Conservation (phyloP, 2,329 filamentous ascomycete species). For the Clarireedia sp. region DNA sequence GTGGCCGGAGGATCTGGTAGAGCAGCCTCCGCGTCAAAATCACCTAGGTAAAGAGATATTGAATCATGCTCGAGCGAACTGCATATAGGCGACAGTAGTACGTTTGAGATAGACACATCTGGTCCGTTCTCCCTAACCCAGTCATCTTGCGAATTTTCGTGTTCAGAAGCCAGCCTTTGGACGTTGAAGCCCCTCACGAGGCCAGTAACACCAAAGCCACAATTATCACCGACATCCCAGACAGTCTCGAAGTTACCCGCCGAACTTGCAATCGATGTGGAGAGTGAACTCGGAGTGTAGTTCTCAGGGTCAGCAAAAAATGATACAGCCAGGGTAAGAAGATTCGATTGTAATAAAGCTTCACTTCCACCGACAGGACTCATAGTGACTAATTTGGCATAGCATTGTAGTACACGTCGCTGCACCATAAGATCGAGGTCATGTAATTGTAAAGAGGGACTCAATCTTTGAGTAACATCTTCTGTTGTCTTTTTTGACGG, state of each 20-base stretch:
- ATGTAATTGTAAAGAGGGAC: conserved; percentile 77
- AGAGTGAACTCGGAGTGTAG: conserved; percentile 76
- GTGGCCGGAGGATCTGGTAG: conserved; percentile 77
- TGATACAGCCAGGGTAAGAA: conserved; percentile 81
- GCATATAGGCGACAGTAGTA: conserved; percentile 65
- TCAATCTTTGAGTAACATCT: conserved; percentile 75
- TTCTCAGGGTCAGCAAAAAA: conserved; percentile 91
- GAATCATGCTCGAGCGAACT: conserved; percentile 86
- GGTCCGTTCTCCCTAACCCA: conserved; percentile 48
- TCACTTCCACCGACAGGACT: conserved; percentile 81
- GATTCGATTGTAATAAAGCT: conserved; percentile 79
- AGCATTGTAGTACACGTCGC: conserved; percentile 87
- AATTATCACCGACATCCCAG: conserved; percentile 93
- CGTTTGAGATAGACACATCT: conserved; percentile 55
- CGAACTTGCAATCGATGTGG: conserved; percentile 83
- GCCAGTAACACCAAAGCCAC: conserved; percentile 86
- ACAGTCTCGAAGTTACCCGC: conserved; percentile 86
- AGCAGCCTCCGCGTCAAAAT: conserved; percentile 34
- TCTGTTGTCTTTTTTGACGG: conserved; percentile 79
- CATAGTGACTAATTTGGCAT: conserved; percentile 81
- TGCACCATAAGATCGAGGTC: conserved; percentile 93
- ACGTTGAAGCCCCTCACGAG: conserved; percentile 71
- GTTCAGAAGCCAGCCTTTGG: conserved; percentile 61
- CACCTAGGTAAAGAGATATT: conserved; percentile 62
- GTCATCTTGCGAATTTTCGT: conserved; percentile 44